Evolutionary conservation across 257 asterid genomes (phyloP).

Genomic region (Solanum virginianum): DNA sequence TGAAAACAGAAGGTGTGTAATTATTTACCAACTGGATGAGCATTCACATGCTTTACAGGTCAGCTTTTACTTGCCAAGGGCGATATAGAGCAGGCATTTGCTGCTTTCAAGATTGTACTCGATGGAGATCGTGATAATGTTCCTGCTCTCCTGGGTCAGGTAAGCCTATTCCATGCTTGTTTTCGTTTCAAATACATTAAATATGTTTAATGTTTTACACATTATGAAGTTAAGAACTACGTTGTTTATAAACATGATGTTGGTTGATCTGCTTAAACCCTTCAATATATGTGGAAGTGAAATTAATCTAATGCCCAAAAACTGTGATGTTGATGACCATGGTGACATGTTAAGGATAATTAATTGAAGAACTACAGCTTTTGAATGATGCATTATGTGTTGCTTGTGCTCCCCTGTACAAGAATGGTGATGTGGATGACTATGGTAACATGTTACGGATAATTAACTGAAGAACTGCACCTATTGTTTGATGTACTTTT

Average conservation of each 20-base stretch:
- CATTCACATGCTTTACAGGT: slow-evolving; percentile 37
- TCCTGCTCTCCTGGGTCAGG: slow-evolving; percentile 99
- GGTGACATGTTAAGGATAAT: background rate
- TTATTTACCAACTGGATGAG: background rate
- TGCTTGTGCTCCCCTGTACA: background rate
- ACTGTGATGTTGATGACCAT: background rate
- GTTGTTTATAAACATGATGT: background rate
- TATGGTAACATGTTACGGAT: background rate
- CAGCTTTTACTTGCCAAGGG: slow-evolving; percentile 98
- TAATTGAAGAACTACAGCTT: background rate
- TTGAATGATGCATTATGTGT: background rate
- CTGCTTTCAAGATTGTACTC: slow-evolving; percentile 87
- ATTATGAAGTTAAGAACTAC: background rate
- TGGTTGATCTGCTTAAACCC: background rate
- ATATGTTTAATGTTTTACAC: background rate
- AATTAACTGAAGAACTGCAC: background rate
- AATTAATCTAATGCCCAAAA: background rate
- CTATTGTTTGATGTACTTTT: background rate
- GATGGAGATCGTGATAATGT: slow-evolving; percentile 91
- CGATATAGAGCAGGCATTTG: slow-evolving; percentile 82
- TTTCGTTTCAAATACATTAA: background rate
- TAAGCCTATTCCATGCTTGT: slow-evolving; percentile 13
- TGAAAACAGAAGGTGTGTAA: background rate
- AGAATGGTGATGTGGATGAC: background rate
- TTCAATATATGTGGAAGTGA: background rate